Conservation (phyloP, 495 filamentous ascomycete genomes). For the Pseudomonodictys pantanalensis region DNA sequence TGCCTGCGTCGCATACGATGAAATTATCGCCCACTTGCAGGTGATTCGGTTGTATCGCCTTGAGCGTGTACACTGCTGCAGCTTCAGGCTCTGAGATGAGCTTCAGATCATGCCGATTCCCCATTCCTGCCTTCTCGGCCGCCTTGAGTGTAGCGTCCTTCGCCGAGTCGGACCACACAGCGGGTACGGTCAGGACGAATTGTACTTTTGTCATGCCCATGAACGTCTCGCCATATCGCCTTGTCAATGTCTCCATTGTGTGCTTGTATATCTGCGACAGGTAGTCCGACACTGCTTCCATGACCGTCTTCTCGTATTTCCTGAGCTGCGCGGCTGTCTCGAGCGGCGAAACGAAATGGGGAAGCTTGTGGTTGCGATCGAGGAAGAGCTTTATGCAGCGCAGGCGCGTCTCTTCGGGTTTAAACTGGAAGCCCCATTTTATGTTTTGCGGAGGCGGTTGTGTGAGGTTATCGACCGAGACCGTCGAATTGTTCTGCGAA, state of each 20-base stretch:
- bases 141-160: constrained; percentile 47
- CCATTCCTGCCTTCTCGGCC: constrained; percentile 52
- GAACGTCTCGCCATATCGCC: constrained; percentile 48
- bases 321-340: constrained; percentile 72
- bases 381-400: constrained; percentile 80
- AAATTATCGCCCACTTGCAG: constrained; percentile 43
- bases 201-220: constrained; percentile 44
- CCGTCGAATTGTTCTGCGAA: constrained; percentile 34
- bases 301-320: constrained; percentile 48
- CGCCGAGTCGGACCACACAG: constrained; percentile 50
- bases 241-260: constrained; percentile 68
- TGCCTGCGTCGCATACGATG: constrained; percentile 43
- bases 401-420: constrained; percentile 67
- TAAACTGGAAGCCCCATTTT: constrained; percentile 77
- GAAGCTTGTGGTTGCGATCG: constrained; percentile 71
- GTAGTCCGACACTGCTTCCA: constrained; percentile 49
- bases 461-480: constrained; percentile 1
- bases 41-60: constrained; percentile 42
- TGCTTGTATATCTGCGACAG: constrained; percentile 62
- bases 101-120: constrained; percentile 44
- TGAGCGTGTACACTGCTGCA: constrained; percentile 54
- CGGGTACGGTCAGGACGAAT: constrained; percentile 65
- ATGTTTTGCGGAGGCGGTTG: constrained; percentile 39
- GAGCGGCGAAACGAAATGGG: constrained; percentile 71
- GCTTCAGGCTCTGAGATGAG: constrained; percentile 64